A percentile compares a stretch with the other conserved stretches of the same genome.
phyloP scores from a whole-genome alignment of 257 asterid species.

The Salvia rosmarinus region DNA sequence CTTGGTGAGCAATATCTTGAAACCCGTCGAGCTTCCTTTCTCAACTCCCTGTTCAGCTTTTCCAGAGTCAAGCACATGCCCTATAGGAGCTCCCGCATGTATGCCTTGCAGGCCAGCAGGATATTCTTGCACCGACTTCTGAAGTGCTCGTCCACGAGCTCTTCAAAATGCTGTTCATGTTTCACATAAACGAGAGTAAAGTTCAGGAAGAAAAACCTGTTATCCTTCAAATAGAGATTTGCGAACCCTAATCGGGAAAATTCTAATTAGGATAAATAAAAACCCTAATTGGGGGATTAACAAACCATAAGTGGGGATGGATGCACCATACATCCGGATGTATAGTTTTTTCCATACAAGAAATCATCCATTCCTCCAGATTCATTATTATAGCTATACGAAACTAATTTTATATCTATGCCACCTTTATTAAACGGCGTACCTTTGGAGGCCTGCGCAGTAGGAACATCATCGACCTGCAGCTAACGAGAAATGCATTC shows the following conservation, averaged over 20 bases:
- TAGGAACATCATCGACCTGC: conserved; percentile 82
- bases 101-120: conserved; percentile 69
- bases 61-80: conserved; percentile 47
- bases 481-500: conserved; percentile 84
- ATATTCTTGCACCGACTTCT: conserved; percentile 51
- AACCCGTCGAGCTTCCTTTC: conserved; percentile 77
- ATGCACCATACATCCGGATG: too few relatives aligned
- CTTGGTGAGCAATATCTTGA: conserved; percentile 86
- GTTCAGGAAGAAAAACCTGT: neutral
- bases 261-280: too few relatives aligned
- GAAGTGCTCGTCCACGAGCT: conserved; percentile 79
- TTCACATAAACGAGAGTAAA: neutral
- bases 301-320: too few relatives aligned
- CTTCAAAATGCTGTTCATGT: conserved; percentile 81
- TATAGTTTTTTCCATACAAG: neutral
- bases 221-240: conserved; percentile 8
- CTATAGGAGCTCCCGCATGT: conserved; percentile 82
- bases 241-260: too few relatives aligned
- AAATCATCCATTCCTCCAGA: neutral
- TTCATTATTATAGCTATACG: neutral
- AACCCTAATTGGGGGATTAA: too few relatives aligned
- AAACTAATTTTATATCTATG: neutral
- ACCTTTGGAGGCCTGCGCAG: conserved; percentile 91
- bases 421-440: conserved; percentile 20
- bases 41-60: conserved; percentile 41